Evolutionary conservation across 257 asterid genomes (phyloP).

Genomic region (Thymus mandschuricus): DNA sequence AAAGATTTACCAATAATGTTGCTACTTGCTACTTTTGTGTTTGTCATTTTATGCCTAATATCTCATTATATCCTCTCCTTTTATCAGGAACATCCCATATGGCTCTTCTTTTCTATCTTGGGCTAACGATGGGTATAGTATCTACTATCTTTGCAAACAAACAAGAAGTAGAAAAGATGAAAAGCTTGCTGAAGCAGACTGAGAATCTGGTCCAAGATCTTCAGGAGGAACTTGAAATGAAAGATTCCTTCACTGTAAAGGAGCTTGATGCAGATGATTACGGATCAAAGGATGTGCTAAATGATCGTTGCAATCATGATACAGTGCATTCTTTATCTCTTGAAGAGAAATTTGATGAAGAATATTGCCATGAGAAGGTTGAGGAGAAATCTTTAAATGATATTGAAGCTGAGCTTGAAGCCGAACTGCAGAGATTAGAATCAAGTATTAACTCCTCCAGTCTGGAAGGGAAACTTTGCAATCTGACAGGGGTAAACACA

Average conservation of each 20-base stretch:
- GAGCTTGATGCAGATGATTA: conserved; percentile 70
- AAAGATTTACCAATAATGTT: conserved; percentile 4
- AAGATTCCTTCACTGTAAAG: conserved; percentile 77
- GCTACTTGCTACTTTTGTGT: not conserved
- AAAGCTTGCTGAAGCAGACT: conserved; percentile 57
- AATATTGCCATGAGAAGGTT: conserved; percentile 40
- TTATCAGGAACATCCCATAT: conserved; percentile 64
- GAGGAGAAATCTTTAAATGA: conserved; percentile 68
- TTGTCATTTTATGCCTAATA: conserved; percentile 12
- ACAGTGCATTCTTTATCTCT: conserved; percentile 38
- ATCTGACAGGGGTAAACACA: conserved; percentile 58
- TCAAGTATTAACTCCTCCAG: conserved; percentile 57
- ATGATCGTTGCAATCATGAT: conserved; percentile 37
- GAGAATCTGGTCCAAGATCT: conserved; percentile 88
- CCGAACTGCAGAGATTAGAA: conserved; percentile 85
- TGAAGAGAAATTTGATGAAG: conserved; percentile 38
- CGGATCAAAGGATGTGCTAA: conserved; percentile 50
- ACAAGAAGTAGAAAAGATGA: conserved; percentile 61
- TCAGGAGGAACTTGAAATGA: conserved; percentile 96
- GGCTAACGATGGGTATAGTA: conserved; percentile 68
- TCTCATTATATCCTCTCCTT: conserved; percentile 24
- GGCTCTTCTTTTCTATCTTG: conserved; percentile 60
- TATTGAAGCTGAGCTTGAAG: conserved; percentile 98
- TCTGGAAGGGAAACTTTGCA: conserved; percentile 49
- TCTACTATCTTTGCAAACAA: conserved; percentile 60